Evolutionary conservation across 768 basidiomycete genomes (phyloP).

Genomic region (Imleria badia): DNA sequence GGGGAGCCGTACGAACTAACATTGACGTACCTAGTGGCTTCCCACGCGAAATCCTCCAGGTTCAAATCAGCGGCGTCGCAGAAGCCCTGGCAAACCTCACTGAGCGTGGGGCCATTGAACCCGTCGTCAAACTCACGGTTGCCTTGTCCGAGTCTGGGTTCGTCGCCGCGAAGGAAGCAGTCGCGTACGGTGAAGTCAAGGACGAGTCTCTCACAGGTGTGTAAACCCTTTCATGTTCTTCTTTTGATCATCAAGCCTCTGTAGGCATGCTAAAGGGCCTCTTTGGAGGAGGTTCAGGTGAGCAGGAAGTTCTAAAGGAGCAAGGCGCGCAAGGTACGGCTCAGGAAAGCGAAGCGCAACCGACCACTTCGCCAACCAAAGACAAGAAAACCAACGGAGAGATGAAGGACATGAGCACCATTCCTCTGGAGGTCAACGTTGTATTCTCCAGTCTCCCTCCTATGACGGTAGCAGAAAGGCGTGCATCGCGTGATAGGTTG

Average conservation of each 20-base stretch:
- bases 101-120: constrained; percentile 74
- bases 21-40: constrained; percentile 49
- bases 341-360: constrained; percentile 33
- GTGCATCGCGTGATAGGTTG: constrained; percentile 68
- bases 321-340: constrained; percentile 13
- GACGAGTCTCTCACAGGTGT: constrained; percentile 74
- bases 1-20: constrained; percentile 1
- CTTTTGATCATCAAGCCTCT: constrained; percentile 12
- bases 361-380: constrained; percentile 27
- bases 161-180: constrained; percentile 73
- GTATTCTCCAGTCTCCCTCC: constrained; percentile 66
- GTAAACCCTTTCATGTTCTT: constrained; percentile 11
- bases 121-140: constrained; percentile 84
- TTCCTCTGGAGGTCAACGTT: constrained; percentile 62
- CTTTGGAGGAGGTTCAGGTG: constrained; percentile 63
- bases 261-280: constrained; percentile 84
- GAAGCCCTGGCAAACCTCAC: constrained; percentile 84
- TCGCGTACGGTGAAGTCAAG: constrained; percentile 79
- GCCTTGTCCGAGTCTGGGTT: constrained; percentile 86
- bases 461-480: constrained; percentile 78
- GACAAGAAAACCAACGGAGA: constrained; percentile 40
- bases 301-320: constrained; percentile 32
- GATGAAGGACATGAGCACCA: constrained; percentile 51
- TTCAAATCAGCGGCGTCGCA: constrained; percentile 66
- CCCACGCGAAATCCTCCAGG: constrained; percentile 72